Conservation (phyloP, 495 filamentous ascomycete genomes). For the Polyplosphaeria fusca region DNA sequence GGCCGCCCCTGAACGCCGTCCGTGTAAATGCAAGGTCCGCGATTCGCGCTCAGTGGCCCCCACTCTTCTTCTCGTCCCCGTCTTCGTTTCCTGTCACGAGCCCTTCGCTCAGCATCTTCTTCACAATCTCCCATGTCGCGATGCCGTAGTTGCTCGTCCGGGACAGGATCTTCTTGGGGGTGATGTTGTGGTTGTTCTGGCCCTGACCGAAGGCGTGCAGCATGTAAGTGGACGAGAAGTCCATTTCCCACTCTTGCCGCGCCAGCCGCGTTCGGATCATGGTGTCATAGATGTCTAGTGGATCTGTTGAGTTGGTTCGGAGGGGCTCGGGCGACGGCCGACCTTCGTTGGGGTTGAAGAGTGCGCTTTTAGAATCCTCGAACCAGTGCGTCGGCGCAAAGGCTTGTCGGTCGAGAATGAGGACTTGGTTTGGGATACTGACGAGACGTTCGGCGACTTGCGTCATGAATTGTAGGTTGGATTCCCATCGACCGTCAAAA, state of each 20-base stretch:
- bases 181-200: background rate
- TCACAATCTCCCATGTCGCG: conserved; percentile 11
- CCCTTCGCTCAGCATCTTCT: conserved; percentile 1
- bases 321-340: background rate
- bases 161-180: background rate
- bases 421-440: conserved; percentile 2
- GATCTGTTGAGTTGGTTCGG: background rate
- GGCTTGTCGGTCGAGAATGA: conserved; percentile 6
- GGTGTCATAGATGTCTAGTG: background rate
- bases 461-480: background rate
- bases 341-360: conserved; percentile 6
- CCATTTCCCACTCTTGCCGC: conserved; percentile 15
- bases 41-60: no score
- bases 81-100: conserved; percentile 1
- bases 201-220: conserved; percentile 10
- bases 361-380: background rate
- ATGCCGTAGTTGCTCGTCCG: conserved; percentile 14
- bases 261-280: background rate
- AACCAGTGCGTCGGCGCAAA: conserved; percentile 13
- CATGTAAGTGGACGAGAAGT: conserved; percentile 12
- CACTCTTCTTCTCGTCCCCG: no score
- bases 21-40: no score
- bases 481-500: conserved; percentile 16
- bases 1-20: no score
- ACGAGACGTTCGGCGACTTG: conserved; percentile 12